These are phyloP conservation scores for Dipteronia dyeriana DNA, from an alignment of 345 rosid genomes.

Conservation along the genomic window DNA sequence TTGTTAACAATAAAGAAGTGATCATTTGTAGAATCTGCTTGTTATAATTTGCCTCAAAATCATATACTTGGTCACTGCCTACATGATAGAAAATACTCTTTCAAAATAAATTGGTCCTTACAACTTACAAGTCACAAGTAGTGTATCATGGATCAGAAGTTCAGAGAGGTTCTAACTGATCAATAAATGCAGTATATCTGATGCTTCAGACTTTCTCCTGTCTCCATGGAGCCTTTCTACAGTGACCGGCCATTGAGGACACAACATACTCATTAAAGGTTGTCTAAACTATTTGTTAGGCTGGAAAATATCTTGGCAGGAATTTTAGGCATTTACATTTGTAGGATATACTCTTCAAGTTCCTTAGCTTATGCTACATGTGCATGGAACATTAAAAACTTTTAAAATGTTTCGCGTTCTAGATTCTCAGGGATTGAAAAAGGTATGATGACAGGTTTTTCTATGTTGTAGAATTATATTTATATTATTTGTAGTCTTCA, in stretches of 20 bases:
- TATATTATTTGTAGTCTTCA: constrained; percentile 7
- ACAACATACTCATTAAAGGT: not conserved
- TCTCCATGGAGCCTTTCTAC: not conserved
- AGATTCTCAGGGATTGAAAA: not conserved
- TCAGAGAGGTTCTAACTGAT: no score
- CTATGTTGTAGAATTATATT: not conserved
- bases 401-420: not conserved
- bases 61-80: not conserved
- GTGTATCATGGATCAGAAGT: no score
- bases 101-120: no score
- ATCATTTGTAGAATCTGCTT: not conserved
- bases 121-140: no score
- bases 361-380: not conserved
- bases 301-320: not conserved
- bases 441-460: not conserved
- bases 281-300: not conserved
- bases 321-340: not conserved
- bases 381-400: not conserved
- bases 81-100: not conserved
- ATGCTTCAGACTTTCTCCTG: no score
- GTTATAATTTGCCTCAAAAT: not conserved
- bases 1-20: not conserved
- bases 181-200: no score
- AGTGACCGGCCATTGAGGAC: not conserved
- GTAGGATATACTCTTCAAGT: not conserved